Evolutionary conservation across 2,329 filamentous ascomycete species (phyloP).

Genomic region (Aspergillus luchuensis): DNA sequence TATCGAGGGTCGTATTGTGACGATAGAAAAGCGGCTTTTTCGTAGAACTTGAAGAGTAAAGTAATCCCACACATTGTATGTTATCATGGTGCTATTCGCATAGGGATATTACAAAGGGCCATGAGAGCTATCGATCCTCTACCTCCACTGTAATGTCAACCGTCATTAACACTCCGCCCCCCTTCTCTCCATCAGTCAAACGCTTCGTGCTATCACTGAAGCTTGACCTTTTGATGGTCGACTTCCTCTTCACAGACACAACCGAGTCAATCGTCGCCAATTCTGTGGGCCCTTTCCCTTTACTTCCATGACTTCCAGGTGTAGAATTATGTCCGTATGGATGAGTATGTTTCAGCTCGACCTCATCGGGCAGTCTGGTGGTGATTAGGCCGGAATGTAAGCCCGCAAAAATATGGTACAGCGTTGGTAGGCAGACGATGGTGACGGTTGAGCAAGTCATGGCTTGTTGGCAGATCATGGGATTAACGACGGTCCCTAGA

Average conservation of each 20-base stretch:
- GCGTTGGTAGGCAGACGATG: constrained; percentile 28
- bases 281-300: background rate
- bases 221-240: background rate
- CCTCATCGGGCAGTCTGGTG: constrained; percentile 19
- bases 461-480: constrained; percentile 22
- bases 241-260: background rate
- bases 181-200: constrained; percentile 14
- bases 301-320: constrained; percentile 8
- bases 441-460: constrained; percentile 30
- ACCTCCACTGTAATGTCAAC: constrained; percentile 25
- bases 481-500: constrained; percentile 22
- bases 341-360: constrained; percentile 16
- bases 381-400: constrained; percentile 26
- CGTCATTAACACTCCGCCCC: constrained; percentile 20
- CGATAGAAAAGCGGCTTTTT: no score
- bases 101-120: no score
- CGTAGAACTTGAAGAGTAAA: no score
- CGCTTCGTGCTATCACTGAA: constrained; percentile 21
- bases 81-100: no score
- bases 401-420: constrained; percentile 31
- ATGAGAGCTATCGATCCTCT: constrained; percentile 2
- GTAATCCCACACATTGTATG: no score
- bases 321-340: constrained; percentile 16
- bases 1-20: no score
- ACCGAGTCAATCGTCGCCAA: background rate